Percentiles rank a stretch among this genome's conserved stretches.
These are phyloP conservation scores for Arctium minus DNA, from an alignment of 129 eudicot species.

Conservation along the genomic window DNA sequence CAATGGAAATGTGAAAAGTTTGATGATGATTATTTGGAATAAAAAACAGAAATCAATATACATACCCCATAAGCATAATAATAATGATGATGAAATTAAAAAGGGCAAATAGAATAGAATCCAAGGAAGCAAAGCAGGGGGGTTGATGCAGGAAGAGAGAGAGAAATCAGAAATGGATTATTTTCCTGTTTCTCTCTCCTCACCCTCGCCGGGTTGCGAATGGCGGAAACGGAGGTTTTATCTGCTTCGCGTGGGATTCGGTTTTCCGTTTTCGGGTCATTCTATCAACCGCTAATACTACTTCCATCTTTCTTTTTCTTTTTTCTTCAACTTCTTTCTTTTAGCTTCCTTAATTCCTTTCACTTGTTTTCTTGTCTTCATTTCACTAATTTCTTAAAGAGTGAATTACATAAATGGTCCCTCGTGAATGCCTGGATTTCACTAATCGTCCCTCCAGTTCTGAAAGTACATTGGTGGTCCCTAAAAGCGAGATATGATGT, in stretches of 20 bases:
- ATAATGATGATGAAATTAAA: background rate
- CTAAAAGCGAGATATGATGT: too few relatives aligned
- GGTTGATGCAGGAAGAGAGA: slow-evolving; percentile 33
- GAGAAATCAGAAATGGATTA: slow-evolving; percentile 30
- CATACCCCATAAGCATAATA: slow-evolving; percentile 22
- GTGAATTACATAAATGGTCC: too few relatives aligned
- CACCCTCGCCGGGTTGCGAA: slow-evolving; percentile 23
- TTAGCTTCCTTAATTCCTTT: too few relatives aligned
- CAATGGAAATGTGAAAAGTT: too few relatives aligned
- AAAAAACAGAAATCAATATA: background rate
- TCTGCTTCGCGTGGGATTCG: slow-evolving; percentile 24
- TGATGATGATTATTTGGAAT: too few relatives aligned
- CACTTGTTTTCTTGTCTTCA: background rate
- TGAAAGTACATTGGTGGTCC: too few relatives aligned
- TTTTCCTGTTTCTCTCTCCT: slow-evolving; percentile 40
- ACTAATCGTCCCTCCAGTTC: too few relatives aligned
- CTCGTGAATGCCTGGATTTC: too few relatives aligned
- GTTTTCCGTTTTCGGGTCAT: slow-evolving; percentile 1
- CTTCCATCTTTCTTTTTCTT: background rate
- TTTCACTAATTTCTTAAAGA: too few relatives aligned
- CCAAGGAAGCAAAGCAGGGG: background rate
- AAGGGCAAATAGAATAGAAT: background rate
- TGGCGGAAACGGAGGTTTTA: slow-evolving; percentile 7
- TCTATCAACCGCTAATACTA: slow-evolving; percentile 21
- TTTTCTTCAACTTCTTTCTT: too few relatives aligned